A percentile compares a stretch with the other conserved stretches of the same genome.
These are phyloP conservation scores for Sporothrix dimorphospora DNA, from an alignment of 2,329 filamentous ascomycete genomes.

Conservation along the genomic window DNA sequence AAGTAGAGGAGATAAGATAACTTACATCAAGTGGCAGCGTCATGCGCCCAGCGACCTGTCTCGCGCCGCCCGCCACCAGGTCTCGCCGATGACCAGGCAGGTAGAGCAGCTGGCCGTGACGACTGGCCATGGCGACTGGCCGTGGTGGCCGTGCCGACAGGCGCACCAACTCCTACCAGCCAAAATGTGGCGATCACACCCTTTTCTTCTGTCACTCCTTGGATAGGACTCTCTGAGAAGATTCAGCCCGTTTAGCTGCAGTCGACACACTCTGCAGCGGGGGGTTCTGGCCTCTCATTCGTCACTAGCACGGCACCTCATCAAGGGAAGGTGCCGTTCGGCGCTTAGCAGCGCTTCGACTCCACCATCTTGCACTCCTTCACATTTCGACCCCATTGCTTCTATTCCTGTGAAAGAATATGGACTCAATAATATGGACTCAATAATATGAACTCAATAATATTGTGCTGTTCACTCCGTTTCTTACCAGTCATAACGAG, in stretches of 20 bases:
- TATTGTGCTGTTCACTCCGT: not conserved
- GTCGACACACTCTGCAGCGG: not conserved
- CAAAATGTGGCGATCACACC: too few species aligned
- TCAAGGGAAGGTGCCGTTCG: constrained; percentile 9
- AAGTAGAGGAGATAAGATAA: not conserved
- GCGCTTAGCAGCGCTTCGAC: constrained; percentile 24
- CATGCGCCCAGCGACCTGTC: not conserved
- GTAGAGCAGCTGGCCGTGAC: not conserved
- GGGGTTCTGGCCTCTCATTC: constrained; percentile 26
- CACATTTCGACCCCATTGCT: not conserved
- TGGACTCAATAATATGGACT: not conserved
- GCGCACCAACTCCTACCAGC: too few species aligned
- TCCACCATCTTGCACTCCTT: not conserved
- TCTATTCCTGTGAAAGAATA: not conserved
- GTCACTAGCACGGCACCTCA: constrained; percentile 7
- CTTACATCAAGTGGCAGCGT: not conserved
- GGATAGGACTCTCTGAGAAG: not conserved
- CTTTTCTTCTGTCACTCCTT: not conserved
- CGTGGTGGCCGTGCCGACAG: too few species aligned
- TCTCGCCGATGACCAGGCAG: not conserved
- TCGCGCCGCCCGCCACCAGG: not conserved
- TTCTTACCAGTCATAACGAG: not conserved
- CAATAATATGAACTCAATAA: not conserved
- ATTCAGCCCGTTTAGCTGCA: constrained; percentile 11
- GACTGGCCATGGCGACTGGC: too few species aligned